Evolutionary conservation across 2,329 filamentous ascomycete species (phyloP), one percentile per base, ranked within the genome.

Genomic region (Diaporthe ilicicola): DNA sequence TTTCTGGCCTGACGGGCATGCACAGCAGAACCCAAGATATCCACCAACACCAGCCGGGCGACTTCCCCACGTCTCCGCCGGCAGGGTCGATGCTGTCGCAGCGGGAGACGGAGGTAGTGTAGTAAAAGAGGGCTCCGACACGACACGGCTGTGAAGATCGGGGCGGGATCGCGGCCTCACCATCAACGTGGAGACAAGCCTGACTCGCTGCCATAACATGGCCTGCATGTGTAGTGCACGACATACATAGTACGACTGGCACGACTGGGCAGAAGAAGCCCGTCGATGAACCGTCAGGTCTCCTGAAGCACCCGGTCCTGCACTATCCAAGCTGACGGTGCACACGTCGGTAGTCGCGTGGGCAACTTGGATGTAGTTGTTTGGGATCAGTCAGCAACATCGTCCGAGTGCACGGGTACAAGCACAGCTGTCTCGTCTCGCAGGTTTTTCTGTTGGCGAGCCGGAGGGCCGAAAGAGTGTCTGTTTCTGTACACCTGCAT

Each of bases 151-250:
- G 22, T 61, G 55, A 50, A 27, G 59, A 64, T 64, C 59, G 59
- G 59, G 37, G 44, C 59, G 29, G 59, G 59, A 64, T 64, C 59
- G 59, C 59, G 59, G 59, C 59, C 59, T 64, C 59, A 64, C 37
- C 59, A 64, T 24, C 44, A 44, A 50, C 59, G 59, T 64, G 59
- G 59, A 64, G 59, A 48, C 44, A 44, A 37, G 59, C 59, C 59
- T 64, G 59, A 64, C 59, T 64, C 59, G 59, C 59, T 44, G 44
- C 50, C 59, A 64, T 44, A 64, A 50, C 59, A 64, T 34, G 27
- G 59, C 59, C 59, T 64, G 44, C 59, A 50, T 48, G 42, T 64
- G 44, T 29, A 50, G 44, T 37, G 29, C 44, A 50, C 29, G 42
- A 29, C 59, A 44, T 64, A 50, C n/a, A n/a, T n/a, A n/a, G 42